These are phyloP conservation scores for Circinella minor DNA, from an alignment of 371 early-diverging fungal species.

Conservation along the genomic window DNA sequence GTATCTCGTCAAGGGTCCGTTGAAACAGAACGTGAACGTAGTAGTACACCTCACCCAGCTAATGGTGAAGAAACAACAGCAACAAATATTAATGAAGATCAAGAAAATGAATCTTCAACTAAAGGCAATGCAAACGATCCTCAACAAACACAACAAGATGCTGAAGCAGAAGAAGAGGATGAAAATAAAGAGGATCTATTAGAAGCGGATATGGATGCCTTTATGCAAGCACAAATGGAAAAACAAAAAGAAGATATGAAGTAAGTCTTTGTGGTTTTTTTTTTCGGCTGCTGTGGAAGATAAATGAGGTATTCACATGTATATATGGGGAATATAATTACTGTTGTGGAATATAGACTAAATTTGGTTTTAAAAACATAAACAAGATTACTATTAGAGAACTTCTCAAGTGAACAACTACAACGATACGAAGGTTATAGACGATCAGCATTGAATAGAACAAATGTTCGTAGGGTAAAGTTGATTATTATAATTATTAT, in stretches of 20 bases:
- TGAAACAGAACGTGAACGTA: slow-evolving; percentile 48
- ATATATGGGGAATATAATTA: not conserved
- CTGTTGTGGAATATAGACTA: not conserved
- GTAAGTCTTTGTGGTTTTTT: slow-evolving; percentile 10
- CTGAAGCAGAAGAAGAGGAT: slow-evolving; percentile 46
- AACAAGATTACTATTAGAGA: slow-evolving; percentile 72
- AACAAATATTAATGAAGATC: slow-evolving; percentile 14
- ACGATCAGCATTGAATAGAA: slow-evolving; percentile 84
- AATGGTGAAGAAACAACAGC: slow-evolving; percentile 14
- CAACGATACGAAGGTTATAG: slow-evolving; percentile 92
- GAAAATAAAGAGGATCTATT: slow-evolving; percentile 49
- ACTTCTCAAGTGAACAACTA: slow-evolving; percentile 82
- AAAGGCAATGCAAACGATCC: slow-evolving; percentile 13
- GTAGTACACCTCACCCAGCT: slow-evolving; percentile 19
- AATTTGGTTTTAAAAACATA: no score
- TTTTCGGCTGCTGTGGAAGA: not conserved
- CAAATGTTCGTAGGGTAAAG: slow-evolving; percentile 81
- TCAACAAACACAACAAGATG: slow-evolving; percentile 26
- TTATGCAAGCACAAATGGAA: slow-evolving; percentile 54
- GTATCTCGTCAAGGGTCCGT: slow-evolving; percentile 49
- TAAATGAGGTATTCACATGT: not conserved
- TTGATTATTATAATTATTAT: no score
- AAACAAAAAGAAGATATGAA: slow-evolving; percentile 57
- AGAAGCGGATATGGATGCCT: slow-evolving; percentile 44
- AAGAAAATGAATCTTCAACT: slow-evolving; percentile 18